A percentile compares a stretch with the other conserved stretches of the same genome.
Evolutionary conservation across 164 flowering plant genomes (phyloP).

Genomic region (Dillenia turbinata): DNA sequence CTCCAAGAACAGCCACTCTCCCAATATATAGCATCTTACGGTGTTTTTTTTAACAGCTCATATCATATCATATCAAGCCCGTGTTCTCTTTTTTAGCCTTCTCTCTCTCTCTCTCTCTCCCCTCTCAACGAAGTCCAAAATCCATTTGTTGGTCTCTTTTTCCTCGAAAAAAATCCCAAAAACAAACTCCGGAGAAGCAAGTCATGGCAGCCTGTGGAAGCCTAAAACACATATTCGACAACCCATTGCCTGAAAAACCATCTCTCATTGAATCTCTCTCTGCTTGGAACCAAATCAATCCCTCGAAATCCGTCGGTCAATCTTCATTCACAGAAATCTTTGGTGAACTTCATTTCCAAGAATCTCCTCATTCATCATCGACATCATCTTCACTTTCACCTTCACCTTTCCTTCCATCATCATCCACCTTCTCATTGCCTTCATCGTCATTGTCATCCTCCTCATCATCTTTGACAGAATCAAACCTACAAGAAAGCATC

Average conservation of each 20-base stretch:
- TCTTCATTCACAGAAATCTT: slow-evolving; percentile 66
- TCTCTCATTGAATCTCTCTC: slow-evolving; percentile 47
- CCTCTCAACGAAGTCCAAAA: background rate
- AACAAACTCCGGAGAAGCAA: background rate
- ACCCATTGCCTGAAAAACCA: slow-evolving; percentile 49
- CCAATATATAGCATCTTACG: slow-evolving; percentile 3
- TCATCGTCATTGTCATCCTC: slow-evolving; percentile 10
- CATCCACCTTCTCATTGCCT: background rate
- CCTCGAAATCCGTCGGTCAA: slow-evolving; percentile 27
- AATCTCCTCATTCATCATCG: slow-evolving; percentile 17
- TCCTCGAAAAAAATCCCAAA: background rate
- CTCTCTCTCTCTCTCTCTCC: slow-evolving; percentile 1
- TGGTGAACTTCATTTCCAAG: slow-evolving; percentile 74
- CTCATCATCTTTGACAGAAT: slow-evolving; percentile 7
- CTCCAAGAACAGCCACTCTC: background rate
- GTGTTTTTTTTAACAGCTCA: background rate
- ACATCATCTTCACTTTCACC: slow-evolving; percentile 4
- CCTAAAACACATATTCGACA: slow-evolving; percentile 62
- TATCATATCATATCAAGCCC: slow-evolving; percentile 5
- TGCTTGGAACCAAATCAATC: slow-evolving; percentile 46
- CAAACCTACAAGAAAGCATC: background rate
- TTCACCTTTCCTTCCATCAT: slow-evolving; percentile 3
- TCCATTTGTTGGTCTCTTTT: background rate
- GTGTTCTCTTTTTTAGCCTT: background rate
- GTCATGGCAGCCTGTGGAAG: slow-evolving; percentile 71